Base-by-base conservation (phyloP, 176 grass and related monocot genomes). In the Puya raimondii region DNA sequence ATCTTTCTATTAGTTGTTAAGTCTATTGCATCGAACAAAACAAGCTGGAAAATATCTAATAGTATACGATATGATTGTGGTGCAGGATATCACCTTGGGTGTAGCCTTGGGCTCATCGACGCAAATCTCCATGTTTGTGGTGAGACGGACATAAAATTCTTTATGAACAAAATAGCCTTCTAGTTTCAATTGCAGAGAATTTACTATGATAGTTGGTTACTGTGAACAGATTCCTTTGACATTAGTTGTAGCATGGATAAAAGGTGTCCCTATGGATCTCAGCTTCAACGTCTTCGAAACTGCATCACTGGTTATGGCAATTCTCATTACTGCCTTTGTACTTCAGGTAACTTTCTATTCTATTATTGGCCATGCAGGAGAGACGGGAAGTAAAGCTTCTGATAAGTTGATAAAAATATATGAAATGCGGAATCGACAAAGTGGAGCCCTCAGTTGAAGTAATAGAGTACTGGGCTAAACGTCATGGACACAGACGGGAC, bases 71-170 rank as follows among this genome's bases (percentile, higher is more conserved):
- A 26, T 74, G 48, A 17, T 70, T 70, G 18, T 61, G 18, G 51
- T 78, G 15, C 78, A 96, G 91, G 91, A 96, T 73, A 88, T 96
- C 66, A 88, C 91, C 2, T 74, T 96, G 12, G 91, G 91, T 74
- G 85, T 96, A 51, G 79, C 88, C 48, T 85, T 96, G 53, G 91
- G 91, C 12, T 96, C 91, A n/a, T 85, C 91, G 63, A 91, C 85
- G 0, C 88, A 96, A 64, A 96, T 96, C 81, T 88, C 85, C 9
- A 96, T 96, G 88, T 96, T 91, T 91, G 80, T 88, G 91, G 91
- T 96, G 9, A 72, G 51, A 72, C 2, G 2, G 51, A 72, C 7
- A 4, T 42, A n/a, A 9, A 27, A 22, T 14, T 17, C 18, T 33
- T 57, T 58, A 42, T 42, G 33, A 42, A 11, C 14, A 20, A 20